phyloP scores from a whole-genome alignment of 495 filamentous ascomycete species.

The Aspergillus nidulans region DNA sequence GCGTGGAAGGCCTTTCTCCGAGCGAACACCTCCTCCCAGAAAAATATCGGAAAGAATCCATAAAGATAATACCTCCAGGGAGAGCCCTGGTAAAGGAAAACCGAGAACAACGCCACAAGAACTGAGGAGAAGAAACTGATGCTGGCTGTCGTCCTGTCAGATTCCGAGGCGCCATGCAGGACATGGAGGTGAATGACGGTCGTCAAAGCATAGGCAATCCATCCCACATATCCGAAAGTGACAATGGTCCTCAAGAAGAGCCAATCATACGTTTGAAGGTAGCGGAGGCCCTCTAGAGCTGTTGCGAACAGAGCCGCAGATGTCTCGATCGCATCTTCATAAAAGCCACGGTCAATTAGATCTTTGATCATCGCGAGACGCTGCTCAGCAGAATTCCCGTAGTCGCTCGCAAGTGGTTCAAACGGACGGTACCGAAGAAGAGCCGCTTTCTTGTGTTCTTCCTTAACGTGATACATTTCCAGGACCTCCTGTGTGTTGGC shows the following conservation, averaged over 20 bases:
- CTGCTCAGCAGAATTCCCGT: slow-evolving; percentile 57
- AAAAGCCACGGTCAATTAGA: slow-evolving; percentile 61
- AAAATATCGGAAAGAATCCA: slow-evolving; percentile 82
- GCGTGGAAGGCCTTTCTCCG: slow-evolving; percentile 63
- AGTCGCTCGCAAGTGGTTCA: slow-evolving; percentile 50
- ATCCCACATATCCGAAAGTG: slow-evolving; percentile 89
- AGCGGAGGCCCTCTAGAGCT: slow-evolving; percentile 80
- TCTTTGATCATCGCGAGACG: slow-evolving; percentile 63
- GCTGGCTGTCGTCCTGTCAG: slow-evolving; percentile 58
- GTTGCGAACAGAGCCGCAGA: slow-evolving; percentile 70
- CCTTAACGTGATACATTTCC: slow-evolving; percentile 97
- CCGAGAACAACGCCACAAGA: slow-evolving; percentile 69
- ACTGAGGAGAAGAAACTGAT: slow-evolving; percentile 68
- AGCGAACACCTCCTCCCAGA: slow-evolving; percentile 96
- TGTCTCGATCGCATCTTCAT: slow-evolving; percentile 69
- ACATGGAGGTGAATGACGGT: slow-evolving; percentile 90
- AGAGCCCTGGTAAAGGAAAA: slow-evolving; percentile 73
- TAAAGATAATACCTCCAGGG: slow-evolving; percentile 89
- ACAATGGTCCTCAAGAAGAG: slow-evolving; percentile 92
- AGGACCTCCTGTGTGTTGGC: slow-evolving; percentile 86
- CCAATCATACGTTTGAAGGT: slow-evolving; percentile 97
- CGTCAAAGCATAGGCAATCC: slow-evolving; percentile 92
- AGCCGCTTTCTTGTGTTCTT: slow-evolving; percentile 71
- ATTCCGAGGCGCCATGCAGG: slow-evolving; percentile 64
- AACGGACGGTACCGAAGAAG: slow-evolving; percentile 77